A percentile compares a stretch with the other conserved stretches of the same genome.
Evolutionary conservation across 1,139 yeast genomes (phyloP).

Genomic region (Yamadazyma pseudoaaseri): DNA sequence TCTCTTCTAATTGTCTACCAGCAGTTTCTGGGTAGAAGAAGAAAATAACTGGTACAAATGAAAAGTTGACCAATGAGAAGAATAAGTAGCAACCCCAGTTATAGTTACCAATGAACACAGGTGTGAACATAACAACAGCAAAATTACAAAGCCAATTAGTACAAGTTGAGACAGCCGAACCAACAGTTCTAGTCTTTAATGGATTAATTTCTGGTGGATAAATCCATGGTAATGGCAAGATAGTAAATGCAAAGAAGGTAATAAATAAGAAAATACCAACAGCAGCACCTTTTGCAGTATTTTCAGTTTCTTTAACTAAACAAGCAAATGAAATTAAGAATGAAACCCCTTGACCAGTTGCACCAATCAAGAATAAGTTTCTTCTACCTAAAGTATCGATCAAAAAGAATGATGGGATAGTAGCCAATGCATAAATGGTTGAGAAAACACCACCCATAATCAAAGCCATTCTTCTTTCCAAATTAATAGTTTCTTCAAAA

Average conservation of each 20-base stretch:
- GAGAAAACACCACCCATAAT: constrained; percentile 66
- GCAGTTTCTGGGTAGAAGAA: constrained; percentile 51
- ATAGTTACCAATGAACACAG: constrained; percentile 36
- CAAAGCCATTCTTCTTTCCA: constrained; percentile 51
- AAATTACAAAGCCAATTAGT: constrained; percentile 48
- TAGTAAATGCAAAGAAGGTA: constrained; percentile 54
- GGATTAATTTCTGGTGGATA: constrained; percentile 67
- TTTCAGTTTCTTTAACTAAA: constrained; percentile 30
- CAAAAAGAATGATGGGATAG: constrained; percentile 62
- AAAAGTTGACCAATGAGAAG: constrained; percentile 40
- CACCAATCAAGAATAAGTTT: constrained; percentile 52
- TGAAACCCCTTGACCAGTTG: constrained; percentile 44
- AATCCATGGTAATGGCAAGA: constrained; percentile 58
- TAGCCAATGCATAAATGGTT: constrained; percentile 58
- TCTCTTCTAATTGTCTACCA: constrained; percentile 48
- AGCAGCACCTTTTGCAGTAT: constrained; percentile 47
- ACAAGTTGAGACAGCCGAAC: constrained; percentile 50
- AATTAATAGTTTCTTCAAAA: constrained; percentile 54
- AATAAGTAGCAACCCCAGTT: constrained; percentile 47
- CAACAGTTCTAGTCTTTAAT: constrained; percentile 58
- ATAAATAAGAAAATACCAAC: constrained; percentile 55
- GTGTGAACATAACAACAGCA: constrained; percentile 50
- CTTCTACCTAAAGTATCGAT: constrained; percentile 71
- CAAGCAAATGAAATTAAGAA: constrained; percentile 44
- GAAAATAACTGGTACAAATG: constrained; percentile 41